These are phyloP conservation scores for Sequoia sempervirens DNA, from an alignment of 75 land plant genomes.

Conservation along the genomic window DNA sequence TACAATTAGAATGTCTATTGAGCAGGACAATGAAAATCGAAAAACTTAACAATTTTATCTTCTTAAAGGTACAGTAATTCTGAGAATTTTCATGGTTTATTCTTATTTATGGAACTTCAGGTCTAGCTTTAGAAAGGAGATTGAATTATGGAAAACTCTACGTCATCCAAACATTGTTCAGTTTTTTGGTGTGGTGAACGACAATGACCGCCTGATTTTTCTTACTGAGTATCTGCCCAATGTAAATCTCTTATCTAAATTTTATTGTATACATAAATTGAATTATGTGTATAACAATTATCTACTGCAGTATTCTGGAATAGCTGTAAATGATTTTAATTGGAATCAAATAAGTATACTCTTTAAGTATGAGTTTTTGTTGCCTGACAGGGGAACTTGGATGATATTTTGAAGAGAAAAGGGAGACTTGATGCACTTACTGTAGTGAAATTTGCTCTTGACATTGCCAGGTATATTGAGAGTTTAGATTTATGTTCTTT, in stretches of 20 bases:
- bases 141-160: constrained; percentile 37
- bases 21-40: not conserved
- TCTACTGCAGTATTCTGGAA: not conserved
- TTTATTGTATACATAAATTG: not conserved
- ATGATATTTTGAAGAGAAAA: constrained; percentile 34
- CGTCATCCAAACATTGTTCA: constrained; percentile 67
- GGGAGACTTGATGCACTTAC: constrained; percentile 39
- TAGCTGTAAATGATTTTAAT: not conserved
- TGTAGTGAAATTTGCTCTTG: constrained; percentile 49
- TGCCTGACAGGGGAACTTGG: constrained; percentile 39
- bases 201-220: constrained; percentile 33
- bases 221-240: constrained; percentile 55
- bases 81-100: constrained; percentile 12
- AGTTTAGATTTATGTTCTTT: not conserved
- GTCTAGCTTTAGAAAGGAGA: constrained; percentile 39
- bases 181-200: constrained; percentile 51
- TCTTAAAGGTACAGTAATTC: not conserved
- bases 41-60: not conserved
- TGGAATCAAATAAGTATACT: not conserved
- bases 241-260: constrained; percentile 18
- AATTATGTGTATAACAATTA: not conserved
- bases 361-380: not conserved
- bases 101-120: constrained; percentile 13
- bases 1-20: not conserved
- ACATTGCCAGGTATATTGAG: constrained; percentile 45